Evolutionary conservation across 1,284 basidiomycete genomes (phyloP).

Genomic region (Cutaneotrichosporon cutaneum): DNA sequence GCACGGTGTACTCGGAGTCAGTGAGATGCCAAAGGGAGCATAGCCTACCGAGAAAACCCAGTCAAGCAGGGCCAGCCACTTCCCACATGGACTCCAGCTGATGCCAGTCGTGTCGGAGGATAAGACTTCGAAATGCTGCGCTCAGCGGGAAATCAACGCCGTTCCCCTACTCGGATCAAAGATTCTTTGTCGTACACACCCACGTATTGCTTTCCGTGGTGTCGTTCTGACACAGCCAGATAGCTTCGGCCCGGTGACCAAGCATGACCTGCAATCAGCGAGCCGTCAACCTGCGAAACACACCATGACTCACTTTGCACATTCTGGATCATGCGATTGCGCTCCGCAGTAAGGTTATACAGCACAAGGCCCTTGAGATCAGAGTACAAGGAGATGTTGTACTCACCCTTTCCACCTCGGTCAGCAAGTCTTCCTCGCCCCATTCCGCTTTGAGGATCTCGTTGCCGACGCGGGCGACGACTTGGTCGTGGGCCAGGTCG

Average conservation of each 20-base stretch:
- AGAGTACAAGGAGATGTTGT: conserved; percentile 2
- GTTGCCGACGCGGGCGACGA: conserved; percentile 63
- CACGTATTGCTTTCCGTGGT: conserved; percentile 77
- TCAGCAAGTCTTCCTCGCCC: conserved; percentile 76
- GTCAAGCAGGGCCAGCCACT: conserved; percentile 78
- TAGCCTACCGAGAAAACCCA: conserved; percentile 66
- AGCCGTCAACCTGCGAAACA: background rate
- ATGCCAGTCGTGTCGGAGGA: conserved; percentile 71
- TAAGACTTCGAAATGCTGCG: conserved; percentile 75
- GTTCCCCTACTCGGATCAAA: conserved; percentile 65
- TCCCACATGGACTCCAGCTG: conserved; percentile 77
- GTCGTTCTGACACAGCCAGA: conserved; percentile 76
- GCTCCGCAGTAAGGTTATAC: conserved; percentile 70
- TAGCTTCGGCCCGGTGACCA: conserved; percentile 76
- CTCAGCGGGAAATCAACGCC: conserved; percentile 2
- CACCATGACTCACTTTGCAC: conserved; percentile 6
- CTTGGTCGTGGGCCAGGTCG: conserved; percentile 60
- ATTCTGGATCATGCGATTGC: conserved; percentile 52
- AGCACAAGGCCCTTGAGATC: conserved; percentile 72
- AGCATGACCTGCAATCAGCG: conserved; percentile 61
- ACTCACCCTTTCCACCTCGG: conserved; percentile 82
- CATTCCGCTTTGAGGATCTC: conserved; percentile 76
- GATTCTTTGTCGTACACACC: conserved; percentile 77
- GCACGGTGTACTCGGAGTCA: conserved; percentile 69
- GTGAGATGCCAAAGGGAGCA: background rate